Percentiles rank a stretch among this genome's conserved stretches.
Evolutionary conservation across 2,329 filamentous ascomycete species (phyloP).

Genomic region (Fusarium sp.): DNA sequence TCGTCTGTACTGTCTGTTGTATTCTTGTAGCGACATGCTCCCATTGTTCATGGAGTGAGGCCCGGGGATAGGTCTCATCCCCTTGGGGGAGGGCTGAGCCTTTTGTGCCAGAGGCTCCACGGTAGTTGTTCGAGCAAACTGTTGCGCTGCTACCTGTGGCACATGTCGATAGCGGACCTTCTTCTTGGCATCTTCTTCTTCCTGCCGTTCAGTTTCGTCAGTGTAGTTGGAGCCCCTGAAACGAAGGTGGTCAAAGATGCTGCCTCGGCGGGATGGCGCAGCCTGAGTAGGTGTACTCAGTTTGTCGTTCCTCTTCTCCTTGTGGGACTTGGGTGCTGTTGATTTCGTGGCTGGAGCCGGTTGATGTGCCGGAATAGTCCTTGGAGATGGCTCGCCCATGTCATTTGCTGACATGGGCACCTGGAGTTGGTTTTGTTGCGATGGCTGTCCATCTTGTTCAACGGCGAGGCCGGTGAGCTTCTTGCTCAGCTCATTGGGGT

Average conservation of each 20-base stretch:
- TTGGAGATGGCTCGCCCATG: constrained; percentile 22
- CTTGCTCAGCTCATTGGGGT: constrained; percentile 66
- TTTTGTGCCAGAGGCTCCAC: constrained; percentile 50
- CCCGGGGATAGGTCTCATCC: constrained; percentile 51
- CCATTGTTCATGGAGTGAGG: constrained; percentile 36
- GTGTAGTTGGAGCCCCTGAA: constrained; percentile 43
- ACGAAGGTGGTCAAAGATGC: constrained; percentile 38
- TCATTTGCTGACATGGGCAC: constrained; percentile 19
- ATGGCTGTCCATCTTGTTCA: constrained; percentile 56
- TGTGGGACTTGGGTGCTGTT: constrained; percentile 15
- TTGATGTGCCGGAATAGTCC: constrained; percentile 5
- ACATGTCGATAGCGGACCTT: constrained; percentile 59
- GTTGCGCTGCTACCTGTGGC: constrained; percentile 64
- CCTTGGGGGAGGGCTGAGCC: constrained; percentile 54
- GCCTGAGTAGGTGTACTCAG: constrained; percentile 1
- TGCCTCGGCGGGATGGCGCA: constrained; percentile 30
- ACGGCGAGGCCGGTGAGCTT: constrained; percentile 63
- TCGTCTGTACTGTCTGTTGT: constrained; percentile 51
- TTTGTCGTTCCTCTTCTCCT: constrained; percentile 24
- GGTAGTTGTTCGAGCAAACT: constrained; percentile 67
- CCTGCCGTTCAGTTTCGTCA: constrained; percentile 33
- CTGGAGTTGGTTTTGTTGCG: constrained; percentile 35
- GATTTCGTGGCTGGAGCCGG: background rate
- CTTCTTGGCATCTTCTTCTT: constrained; percentile 23
- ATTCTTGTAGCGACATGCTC: constrained; percentile 49